phyloP scores from a whole-genome alignment of 495 filamentous ascomycete genomes.

The Annulohypoxylon nitens region DNA sequence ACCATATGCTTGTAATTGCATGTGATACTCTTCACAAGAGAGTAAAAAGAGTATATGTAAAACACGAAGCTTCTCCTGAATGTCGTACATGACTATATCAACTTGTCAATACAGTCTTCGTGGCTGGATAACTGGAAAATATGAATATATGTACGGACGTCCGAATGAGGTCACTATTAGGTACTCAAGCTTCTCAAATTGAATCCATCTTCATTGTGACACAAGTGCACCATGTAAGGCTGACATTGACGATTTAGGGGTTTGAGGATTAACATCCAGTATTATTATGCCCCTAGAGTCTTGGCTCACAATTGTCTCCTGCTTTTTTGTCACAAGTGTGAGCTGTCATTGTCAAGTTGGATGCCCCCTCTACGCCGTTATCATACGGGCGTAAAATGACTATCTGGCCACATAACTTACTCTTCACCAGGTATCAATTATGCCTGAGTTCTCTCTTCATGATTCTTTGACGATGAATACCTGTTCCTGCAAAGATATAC shows the following conservation, averaged over 20 bases:
- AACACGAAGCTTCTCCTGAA: constrained; percentile 13
- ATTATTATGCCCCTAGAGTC: constrained; percentile 14
- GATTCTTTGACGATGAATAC: constrained; percentile 7
- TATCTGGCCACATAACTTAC: constrained; percentile 5
- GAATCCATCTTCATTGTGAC: background rate
- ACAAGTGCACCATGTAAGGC: constrained; percentile 6
- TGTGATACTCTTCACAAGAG: background rate
- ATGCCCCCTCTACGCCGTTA: background rate
- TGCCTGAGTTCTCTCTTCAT: background rate
- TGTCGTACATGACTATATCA: background rate
- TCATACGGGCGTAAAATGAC: background rate
- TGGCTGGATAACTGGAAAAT: background rate
- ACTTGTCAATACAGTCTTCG: background rate
- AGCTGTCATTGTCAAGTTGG: constrained; percentile 19
- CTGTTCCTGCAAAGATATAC: background rate
- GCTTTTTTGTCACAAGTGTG: constrained; percentile 5
- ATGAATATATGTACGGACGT: background rate
- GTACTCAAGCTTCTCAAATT: background rate
- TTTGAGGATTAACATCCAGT: constrained; percentile 2
- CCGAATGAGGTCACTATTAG: background rate
- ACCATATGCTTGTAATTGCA: constrained; percentile 10
- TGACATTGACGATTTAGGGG: background rate
- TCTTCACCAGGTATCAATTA: constrained; percentile 12
- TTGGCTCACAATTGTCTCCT: constrained; percentile 4
- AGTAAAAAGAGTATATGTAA: constrained; percentile 6